phyloP scores from a whole-genome alignment of 257 asterid species.

The Cordia subcordata region DNA sequence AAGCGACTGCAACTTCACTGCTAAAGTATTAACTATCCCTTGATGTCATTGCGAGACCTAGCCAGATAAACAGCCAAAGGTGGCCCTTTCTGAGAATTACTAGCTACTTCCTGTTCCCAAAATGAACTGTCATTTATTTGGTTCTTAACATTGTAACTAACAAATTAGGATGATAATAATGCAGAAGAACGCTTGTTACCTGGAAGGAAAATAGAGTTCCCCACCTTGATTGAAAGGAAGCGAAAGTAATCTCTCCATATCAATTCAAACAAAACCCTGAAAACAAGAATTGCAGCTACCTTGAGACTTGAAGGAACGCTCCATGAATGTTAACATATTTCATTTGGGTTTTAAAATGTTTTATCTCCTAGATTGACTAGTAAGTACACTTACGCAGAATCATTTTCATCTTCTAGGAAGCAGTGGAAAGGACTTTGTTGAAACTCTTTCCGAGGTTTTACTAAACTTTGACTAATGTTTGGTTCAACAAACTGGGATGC shows the following conservation, averaged over 20 bases:
- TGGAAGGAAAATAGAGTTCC: constrained; percentile 72
- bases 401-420: no score
- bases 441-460: no score
- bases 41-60: neutral
- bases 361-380: neutral
- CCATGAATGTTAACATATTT: neutral
- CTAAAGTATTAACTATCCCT: neutral
- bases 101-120: no score
- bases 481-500: no score
- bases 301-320: neutral
- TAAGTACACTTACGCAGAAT: no score
- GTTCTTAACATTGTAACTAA: neutral
- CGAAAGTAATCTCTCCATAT: constrained; percentile 98
- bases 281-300: neutral
- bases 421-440: no score
- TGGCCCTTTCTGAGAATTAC: no score
- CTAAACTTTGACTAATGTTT: no score
- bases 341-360: neutral
- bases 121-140: no score
- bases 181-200: constrained; percentile 30
- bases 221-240: constrained; percentile 77
- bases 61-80: no score
- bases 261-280: constrained; percentile 93
- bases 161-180: neutral
- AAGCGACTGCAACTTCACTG: neutral